A percentile compares a stretch with the other conserved stretches of the same genome.
phyloP scores from a whole-genome alignment of 352 stramenopile species.

The Phytophthora tubulina region DNA sequence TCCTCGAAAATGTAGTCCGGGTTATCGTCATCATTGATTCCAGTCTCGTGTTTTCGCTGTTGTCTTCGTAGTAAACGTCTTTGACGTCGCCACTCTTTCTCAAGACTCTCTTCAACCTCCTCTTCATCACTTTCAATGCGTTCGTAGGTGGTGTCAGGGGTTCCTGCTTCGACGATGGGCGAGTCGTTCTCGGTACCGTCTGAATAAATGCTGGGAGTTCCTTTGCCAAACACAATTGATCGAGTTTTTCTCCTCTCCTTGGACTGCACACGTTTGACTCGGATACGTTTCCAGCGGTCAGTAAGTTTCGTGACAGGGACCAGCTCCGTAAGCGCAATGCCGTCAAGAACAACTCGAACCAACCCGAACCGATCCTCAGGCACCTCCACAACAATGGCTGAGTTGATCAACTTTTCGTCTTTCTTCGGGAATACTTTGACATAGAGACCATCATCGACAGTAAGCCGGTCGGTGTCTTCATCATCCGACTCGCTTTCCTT shows the following conservation, averaged over 20 bases:
- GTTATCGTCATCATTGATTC: slow-evolving; percentile 16
- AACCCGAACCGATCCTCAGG: slow-evolving; percentile 71
- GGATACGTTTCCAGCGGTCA: slow-evolving; percentile 70
- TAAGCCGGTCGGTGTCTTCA: slow-evolving; percentile 22
- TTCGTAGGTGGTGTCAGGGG: slow-evolving; percentile 44
- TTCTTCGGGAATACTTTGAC: slow-evolving; percentile 69
- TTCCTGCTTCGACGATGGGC: slow-evolving; percentile 33
- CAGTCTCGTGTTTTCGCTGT: slow-evolving; percentile 6
- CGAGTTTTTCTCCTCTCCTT: slow-evolving; percentile 47
- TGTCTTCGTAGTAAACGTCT: slow-evolving; percentile 23
- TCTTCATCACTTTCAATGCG: slow-evolving; percentile 48
- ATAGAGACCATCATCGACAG: slow-evolving; percentile 58
- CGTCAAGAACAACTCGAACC: slow-evolving; percentile 69
- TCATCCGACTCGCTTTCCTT: slow-evolving; percentile 3
- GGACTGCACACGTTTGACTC: slow-evolving; percentile 50
- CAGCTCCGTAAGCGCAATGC: slow-evolving; percentile 51
- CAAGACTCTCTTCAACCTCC: slow-evolving; percentile 35
- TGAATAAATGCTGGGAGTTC: slow-evolving; percentile 20
- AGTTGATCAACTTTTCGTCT: slow-evolving; percentile 56
- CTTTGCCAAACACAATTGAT: slow-evolving; percentile 60
- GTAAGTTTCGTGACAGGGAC: slow-evolving; percentile 70
- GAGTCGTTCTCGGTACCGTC: slow-evolving; percentile 28
- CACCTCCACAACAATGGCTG: slow-evolving; percentile 60
- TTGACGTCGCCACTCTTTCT: slow-evolving; percentile 34
- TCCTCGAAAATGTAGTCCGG: slow-evolving; percentile 72